Evolutionary conservation across 768 basidiomycete species (phyloP).

Genomic region (Suillus bovinus): DNA sequence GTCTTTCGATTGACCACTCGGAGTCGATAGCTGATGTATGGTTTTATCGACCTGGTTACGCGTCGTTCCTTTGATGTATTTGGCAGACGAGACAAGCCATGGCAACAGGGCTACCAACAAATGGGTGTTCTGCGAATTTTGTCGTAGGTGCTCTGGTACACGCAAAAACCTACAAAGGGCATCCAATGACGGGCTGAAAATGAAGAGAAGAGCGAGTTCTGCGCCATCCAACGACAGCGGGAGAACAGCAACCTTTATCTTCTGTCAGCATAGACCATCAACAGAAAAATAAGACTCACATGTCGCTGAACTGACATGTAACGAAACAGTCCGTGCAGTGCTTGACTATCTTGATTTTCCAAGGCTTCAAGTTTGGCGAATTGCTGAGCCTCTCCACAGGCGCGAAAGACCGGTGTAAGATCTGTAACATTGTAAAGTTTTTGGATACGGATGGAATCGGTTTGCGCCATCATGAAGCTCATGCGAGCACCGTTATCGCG

Average conservation of each 20-base stretch:
- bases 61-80: slow-evolving; percentile 17
- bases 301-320: slow-evolving; percentile 50
- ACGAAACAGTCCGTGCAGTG: slow-evolving; percentile 41
- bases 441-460: slow-evolving; percentile 43
- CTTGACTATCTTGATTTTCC: slow-evolving; percentile 38
- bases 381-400: slow-evolving; percentile 53
- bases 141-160: slow-evolving; percentile 35
- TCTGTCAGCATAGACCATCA: slow-evolving; percentile 8
- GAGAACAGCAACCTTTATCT: slow-evolving; percentile 47
- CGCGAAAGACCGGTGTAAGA: slow-evolving; percentile 45
- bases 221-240: slow-evolving; percentile 48
- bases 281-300: slow-evolving; percentile 36
- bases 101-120: slow-evolving; percentile 29
- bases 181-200: slow-evolving; percentile 46
- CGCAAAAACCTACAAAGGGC: slow-evolving; percentile 40
- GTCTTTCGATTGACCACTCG: slow-evolving; percentile 2
- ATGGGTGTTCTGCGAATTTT: slow-evolving; percentile 18
- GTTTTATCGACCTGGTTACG: slow-evolving; percentile 14
- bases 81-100: slow-evolving; percentile 19
- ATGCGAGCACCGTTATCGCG: slow-evolving; percentile 46
- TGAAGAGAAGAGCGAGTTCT: slow-evolving; percentile 52
- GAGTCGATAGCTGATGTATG: slow-evolving; percentile 7
- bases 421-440: slow-evolving; percentile 52
- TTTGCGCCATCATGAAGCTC: slow-evolving; percentile 43
- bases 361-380: slow-evolving; percentile 49